Evolutionary conservation across 305 asterid species (phyloP).

Genomic region (Solanum hybrid): DNA sequence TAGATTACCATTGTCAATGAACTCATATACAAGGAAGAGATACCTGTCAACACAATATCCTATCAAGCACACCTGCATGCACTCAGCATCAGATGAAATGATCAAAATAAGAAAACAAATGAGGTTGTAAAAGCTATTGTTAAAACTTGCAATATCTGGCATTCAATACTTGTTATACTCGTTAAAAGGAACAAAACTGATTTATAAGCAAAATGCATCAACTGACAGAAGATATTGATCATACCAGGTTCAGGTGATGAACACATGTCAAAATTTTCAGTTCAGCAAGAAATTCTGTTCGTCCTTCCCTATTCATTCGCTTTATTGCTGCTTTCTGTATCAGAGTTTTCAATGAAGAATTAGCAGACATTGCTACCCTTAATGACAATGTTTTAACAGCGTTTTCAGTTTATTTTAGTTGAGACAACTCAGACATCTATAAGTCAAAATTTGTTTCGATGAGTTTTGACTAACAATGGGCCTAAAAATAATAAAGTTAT

Average conservation of each 20-base stretch:
- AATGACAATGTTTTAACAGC: neutral
- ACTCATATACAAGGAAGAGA: slow-evolving; percentile 83
- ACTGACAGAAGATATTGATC: neutral
- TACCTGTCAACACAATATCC: slow-evolving; percentile 86
- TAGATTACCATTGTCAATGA: slow-evolving; percentile 75
- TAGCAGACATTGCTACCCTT: neutral
- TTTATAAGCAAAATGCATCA: neutral
- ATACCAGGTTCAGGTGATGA: slow-evolving; percentile 94
- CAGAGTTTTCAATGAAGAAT: neutral
- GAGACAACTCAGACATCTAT: neutral
- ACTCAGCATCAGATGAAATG: neutral
- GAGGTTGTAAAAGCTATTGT: neutral
- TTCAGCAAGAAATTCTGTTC: slow-evolving; percentile 79
- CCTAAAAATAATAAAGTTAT: no score
- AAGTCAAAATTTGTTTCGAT: no score
- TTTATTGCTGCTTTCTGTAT: slow-evolving; percentile 94
- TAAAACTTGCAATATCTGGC: neutral
- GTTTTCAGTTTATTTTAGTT: neutral
- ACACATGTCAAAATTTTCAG: slow-evolving; percentile 74
- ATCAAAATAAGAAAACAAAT: no score
- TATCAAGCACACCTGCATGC: slow-evolving; percentile 74
- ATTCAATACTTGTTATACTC: neutral
- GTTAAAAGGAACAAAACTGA: neutral
- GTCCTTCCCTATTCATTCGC: slow-evolving; percentile 92
- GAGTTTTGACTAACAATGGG: no score